Conservation (phyloP, 768 basidiomycete genomes). For the Tulasnella sp. region DNA sequence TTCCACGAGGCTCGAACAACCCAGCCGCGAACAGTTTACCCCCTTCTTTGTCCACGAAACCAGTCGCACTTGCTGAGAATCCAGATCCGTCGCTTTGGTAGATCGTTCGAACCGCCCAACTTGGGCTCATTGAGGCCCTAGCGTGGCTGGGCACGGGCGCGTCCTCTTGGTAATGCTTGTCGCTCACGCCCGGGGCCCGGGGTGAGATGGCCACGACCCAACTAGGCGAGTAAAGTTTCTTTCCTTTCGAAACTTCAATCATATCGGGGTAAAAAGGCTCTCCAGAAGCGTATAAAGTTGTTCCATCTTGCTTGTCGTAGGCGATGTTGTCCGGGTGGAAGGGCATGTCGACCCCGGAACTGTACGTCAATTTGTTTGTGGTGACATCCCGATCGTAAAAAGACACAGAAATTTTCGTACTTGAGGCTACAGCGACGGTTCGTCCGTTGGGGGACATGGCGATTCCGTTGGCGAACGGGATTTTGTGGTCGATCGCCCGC, state of each 20-base stretch:
- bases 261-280: conserved; percentile 58
- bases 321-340: conserved; percentile 56
- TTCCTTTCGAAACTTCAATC: conserved; percentile 39
- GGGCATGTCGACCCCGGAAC: conserved; percentile 42
- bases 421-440: conserved; percentile 52
- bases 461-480: conserved; percentile 65
- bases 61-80: conserved; percentile 14
- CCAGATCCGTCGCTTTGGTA: conserved; percentile 60
- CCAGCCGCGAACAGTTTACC: conserved; percentile 22
- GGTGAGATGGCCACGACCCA: conserved; percentile 47
- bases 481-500: conserved; percentile 29
- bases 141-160: conserved; percentile 40
- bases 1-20: conserved; percentile 22
- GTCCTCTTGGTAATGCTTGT: not conserved
- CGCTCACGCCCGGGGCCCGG: conserved; percentile 22
- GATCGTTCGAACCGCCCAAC: conserved; percentile 47
- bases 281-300: conserved; percentile 49
- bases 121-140: conserved; percentile 34
- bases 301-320: conserved; percentile 37
- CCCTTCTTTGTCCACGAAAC: conserved; percentile 6
- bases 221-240: conserved; percentile 41
- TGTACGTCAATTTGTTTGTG: conserved; percentile 39
- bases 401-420: conserved; percentile 40
- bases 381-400: conserved; percentile 42
- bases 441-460: conserved; percentile 46